Percentiles rank a stretch among this genome's conserved stretches.
Conservation (phyloP, 2,329 filamentous ascomycete species). For the Chrysosporium queenslandicum region DNA sequence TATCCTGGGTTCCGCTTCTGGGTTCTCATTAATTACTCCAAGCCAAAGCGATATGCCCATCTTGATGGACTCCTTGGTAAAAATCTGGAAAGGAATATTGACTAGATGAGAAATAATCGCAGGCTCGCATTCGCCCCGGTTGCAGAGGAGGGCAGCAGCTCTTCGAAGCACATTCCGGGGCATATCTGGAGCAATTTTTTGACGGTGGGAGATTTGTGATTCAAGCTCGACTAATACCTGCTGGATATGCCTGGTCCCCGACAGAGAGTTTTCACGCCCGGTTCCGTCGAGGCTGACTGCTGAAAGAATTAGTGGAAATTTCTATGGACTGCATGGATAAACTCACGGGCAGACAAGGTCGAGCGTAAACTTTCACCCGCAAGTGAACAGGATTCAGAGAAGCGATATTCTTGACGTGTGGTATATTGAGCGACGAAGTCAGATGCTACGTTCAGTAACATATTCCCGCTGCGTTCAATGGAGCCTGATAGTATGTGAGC, state of each 20-base stretch:
- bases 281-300: neutral
- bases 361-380: conserved; percentile 1
- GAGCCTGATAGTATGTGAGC: conserved; percentile 38
- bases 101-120: conserved; percentile 80
- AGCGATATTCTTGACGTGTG: conserved; percentile 88
- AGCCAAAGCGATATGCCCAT: conserved; percentile 93
- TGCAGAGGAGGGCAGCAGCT: conserved; percentile 77
- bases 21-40: conserved; percentile 93
- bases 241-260: conserved; percentile 10
- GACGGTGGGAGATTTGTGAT: conserved; percentile 50
- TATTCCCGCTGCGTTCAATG: conserved; percentile 63
- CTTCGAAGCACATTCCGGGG: conserved; percentile 72
- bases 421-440: conserved; percentile 97
- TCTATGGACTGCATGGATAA: neutral
- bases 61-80: conserved; percentile 91
- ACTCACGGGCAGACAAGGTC: conserved; percentile 2
- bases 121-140: conserved; percentile 62
- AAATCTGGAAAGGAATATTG: conserved; percentile 81
- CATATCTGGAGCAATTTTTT: conserved; percentile 60
- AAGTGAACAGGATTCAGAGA: conserved; percentile 52
- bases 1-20: conserved; percentile 73
- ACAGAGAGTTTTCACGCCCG: neutral
- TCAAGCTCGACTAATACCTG: conserved; percentile 13
- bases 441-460: conserved; percentile 78
- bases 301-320: neutral